Base-by-base conservation (phyloP, 148 eudicot genomes). In the Tetragonia tetragonoides region DNA sequence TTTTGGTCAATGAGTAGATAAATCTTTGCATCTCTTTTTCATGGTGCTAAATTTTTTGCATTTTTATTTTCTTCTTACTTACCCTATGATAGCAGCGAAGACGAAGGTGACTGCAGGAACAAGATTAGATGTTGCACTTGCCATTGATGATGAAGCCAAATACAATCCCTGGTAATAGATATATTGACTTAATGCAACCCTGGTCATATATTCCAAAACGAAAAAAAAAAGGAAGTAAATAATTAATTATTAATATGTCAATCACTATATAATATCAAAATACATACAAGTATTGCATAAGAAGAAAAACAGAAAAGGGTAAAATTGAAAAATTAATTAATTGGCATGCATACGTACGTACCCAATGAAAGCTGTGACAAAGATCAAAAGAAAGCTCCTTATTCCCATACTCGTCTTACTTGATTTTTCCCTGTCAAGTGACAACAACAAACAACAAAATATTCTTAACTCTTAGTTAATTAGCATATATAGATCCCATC, bases 61-160 rank as follows among this genome's bases (percentile, higher is more conserved):
- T 28, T 28, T 28, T 28, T 28, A 0, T 28, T 28, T 28, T 28
- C 1, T 28, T 28, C 34, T 28, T 28, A 28, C 34, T 28, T 28
- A 28, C 73, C 56, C 53, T 5, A 74, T n/a, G 15, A 34, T 71
- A 54, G 70, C 75, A 64, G 93, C 90, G 5, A 87, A 70, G 23
- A 88, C 53, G 75, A 92, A 90, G 57, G 97, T 90, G 70, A 92
- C 21, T 41, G 91, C 91, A 12, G 97, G 95, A 44, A 85, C 66
- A 16, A 93, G 68, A 76, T 90, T 93, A 42, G 57, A 63, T 85
- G 85, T 81, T 38, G 95, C 90, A 78, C 88, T 88, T 82, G 82
- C 93, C 20, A 82, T 77, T 4, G 95, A 84, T 3, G 97, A 84
- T 23, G 93, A 80, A 75, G 95, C 88, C 2, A 89, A 74, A 80